Evolutionary conservation across 2,329 filamentous ascomycete genomes (phyloP), one percentile per base, ranked within the genome.

Genomic region (Madurella fahalii): DNA sequence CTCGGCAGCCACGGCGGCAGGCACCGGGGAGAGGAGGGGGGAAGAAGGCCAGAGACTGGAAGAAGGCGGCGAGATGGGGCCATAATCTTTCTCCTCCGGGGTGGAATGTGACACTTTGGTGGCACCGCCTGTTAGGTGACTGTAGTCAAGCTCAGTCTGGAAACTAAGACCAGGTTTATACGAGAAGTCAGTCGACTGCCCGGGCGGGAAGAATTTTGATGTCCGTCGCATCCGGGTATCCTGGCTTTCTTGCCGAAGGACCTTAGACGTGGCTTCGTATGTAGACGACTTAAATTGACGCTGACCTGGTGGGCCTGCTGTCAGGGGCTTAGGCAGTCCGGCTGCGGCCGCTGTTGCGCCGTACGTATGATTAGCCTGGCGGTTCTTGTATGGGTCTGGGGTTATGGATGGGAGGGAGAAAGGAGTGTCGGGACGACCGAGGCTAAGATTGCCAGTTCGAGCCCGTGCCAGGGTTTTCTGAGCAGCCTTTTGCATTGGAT

Each of bases 231-330:
- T 3, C 2, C 20, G 30, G 15, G 31, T 2, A 9, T 12, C 4
- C 31, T 45, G 50, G 34, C 46, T 34, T 12, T 59, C 60, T n/a
- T 17, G 15, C 15, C 65, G 66, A 32, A 70, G 63, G 32, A 68
- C 64, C 52, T 68, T 72, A 54, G 71, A 64, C 1, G 69, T 67
- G 9, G 67, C 64, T 30, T 78, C 74, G 34, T 76, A 69, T 2
- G 71, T 71, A 20, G 72, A 70, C n/a, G 76, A 69, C 17, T 71
- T 75, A 59, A 74, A 75, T 53, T 78, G 76, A 41, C 79, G 75
- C 56, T 77, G 75, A 17, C 79, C 79, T 12, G 79, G 79, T 41
- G 79, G 79, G 1, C 79, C 79, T 30, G 79, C 79, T 17, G 76
- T 81, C 58, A 82, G 63, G 9, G 79, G 79, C 18, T 67, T 71